Conservation (phyloP, 176 grass and related monocot species). For the Oryza coarctata region DNA sequence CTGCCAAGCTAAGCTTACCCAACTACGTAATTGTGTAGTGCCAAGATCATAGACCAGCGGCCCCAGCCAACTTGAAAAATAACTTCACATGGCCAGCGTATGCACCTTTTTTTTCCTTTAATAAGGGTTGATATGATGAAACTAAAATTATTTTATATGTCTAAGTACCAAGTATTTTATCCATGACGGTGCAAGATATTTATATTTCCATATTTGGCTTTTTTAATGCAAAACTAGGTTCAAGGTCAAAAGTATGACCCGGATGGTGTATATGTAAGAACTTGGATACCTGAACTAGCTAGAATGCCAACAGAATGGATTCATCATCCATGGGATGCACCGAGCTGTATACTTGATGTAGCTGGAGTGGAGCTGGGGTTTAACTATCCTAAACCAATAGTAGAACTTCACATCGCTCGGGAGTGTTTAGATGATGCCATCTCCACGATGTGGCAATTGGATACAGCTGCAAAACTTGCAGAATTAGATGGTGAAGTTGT, state of each 20-base stretch:
- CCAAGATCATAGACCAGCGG: background rate
- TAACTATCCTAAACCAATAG: constrained; percentile 84
- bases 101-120: background rate
- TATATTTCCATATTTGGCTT: constrained; percentile 3
- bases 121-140: background rate
- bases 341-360: constrained; percentile 64
- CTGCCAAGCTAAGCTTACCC: background rate
- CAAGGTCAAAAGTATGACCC: constrained; percentile 87
- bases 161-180: background rate
- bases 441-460: constrained; percentile 83
- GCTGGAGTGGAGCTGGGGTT: constrained; percentile 83
- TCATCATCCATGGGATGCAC: constrained; percentile 90
- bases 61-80: background rate
- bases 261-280: constrained; percentile 87
- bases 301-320: constrained; percentile 94
- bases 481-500: constrained; percentile 63
- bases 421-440: constrained; percentile 82
- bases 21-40: background rate
- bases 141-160: background rate
- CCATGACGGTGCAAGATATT: background rate
- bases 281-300: constrained; percentile 89
- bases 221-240: constrained; percentile 53
- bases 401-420: constrained; percentile 62
- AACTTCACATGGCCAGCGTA: background rate
- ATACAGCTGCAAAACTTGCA: constrained; percentile 65